Evolutionary conservation across 169 alveolate genomes (phyloP).

Genomic region (Cryptosporidium bovis): DNA sequence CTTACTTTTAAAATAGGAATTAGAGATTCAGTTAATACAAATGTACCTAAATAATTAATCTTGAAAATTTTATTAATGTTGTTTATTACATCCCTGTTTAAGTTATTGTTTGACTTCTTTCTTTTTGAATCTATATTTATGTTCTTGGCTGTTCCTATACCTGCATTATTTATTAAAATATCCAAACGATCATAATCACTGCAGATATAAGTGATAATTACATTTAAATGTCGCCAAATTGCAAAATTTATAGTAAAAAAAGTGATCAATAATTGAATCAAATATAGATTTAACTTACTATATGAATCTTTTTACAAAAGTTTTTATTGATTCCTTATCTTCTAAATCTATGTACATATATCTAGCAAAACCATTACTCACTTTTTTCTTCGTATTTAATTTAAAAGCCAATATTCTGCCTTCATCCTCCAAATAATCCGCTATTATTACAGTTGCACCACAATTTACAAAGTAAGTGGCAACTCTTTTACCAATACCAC

Average conservation of each 20-base stretch:
- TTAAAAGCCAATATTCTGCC: conserved; percentile 58
- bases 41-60: conserved; percentile 56
- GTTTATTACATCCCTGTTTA: not conserved
- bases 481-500: conserved; percentile 58
- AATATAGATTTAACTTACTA: conserved; percentile 26
- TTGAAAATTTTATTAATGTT: conserved; percentile 9
- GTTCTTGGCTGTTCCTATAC: conserved; percentile 10
- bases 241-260: no score
- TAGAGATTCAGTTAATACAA: conserved; percentile 35
- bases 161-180: conserved; percentile 64
- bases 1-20: conserved; percentile 49
- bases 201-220: not conserved
- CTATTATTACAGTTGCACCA: conserved; percentile 71
- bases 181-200: conserved; percentile 61
- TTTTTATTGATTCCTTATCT: conserved; percentile 12
- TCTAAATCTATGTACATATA: conserved; percentile 58
- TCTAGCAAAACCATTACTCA: conserved; percentile 25
- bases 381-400: conserved; percentile 29
- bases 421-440: conserved; percentile 28
- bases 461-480: conserved; percentile 23
- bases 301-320: conserved; percentile 47
- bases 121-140: not conserved
- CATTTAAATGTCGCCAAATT: no score
- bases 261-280: not conserved
- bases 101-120: no score